Base-by-base conservation (phyloP, 371 early-diverging fungal species). In the Rhizopus sp. region DNA sequence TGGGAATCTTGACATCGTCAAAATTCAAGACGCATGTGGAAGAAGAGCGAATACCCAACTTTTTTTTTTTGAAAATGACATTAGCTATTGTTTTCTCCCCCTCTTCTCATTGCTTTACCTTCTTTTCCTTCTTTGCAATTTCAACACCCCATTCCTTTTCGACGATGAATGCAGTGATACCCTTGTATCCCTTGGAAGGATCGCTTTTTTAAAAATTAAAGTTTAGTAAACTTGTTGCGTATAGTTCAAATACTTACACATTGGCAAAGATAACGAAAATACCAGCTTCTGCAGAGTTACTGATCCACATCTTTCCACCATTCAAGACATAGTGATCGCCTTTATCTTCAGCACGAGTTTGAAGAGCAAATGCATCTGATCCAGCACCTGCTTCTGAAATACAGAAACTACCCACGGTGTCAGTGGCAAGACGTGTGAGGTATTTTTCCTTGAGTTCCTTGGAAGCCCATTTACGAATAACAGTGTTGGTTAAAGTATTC, bases 221-320 rank as follows among this genome's bases (percentile, higher is more conserved):
- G 23, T 23, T 23, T 23, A 23, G 23, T 23, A 23, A 23, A 23
- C 29, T 5, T 34, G 7, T 49, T 16, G 12, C 10, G 32, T 17
- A n/a, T 38, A 16, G 4, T 10, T 23, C 23, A 47, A 17, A 33
- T 3, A 72, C 72, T 66, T 75, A 81, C 49, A 93, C 89, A 69
- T 94, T 98, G 69, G 99, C 99, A 83, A 98, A 98, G 23, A 98
- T 95, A 41, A 98, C 80, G 82, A 97, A 98, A 63, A 96, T 88
- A 47, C 93, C 95, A 54, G 97, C 96, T 70, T 96, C 96, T 40
- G 65, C 81, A 17, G 90, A 88, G 79, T 93, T 92, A 64, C 94
- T 90, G 68, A 90, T 94, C 89, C 90, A 91, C 94, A 96, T 93
- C 84, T 98, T 98, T 60, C 81, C 70, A 32, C 96, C 99, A 68